Evolutionary conservation across 73 alveolate species (phyloP), one percentile per base, ranked within the genome.

Genomic region (Uronychia setigera): DNA sequence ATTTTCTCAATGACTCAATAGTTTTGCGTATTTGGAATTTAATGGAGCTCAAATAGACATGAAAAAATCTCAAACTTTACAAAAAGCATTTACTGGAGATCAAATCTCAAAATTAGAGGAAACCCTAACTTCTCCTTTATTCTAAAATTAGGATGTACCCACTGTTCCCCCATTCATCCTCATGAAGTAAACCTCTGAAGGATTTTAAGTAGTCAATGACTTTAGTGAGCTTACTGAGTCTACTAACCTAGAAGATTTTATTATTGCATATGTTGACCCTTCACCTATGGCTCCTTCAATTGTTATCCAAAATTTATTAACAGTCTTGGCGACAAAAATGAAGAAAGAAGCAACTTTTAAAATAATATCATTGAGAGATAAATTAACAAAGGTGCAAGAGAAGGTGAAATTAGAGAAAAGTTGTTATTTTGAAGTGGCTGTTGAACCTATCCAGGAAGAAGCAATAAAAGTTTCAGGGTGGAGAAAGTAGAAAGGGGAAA

Each of bases 251-350:
- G 0, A 32, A 1, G 26, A 76, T 11, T 32, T 35, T 27, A 67
- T 60, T 58, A 31, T 88, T 9, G 28, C 32, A n/a, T 83, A 33
- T 33, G 33, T 82, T 78, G 94, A 88, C 78, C 82, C 91, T 0
- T 83, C 94, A 28, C 94, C 94, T 34, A 57, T 46, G 78, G 67
- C 46, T 19, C 94, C 94, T 29, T 75, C 91, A 1, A 31, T 26
- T 1, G 81, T 88, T 5, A 26, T 86, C 29, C 35, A 86, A 33
- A 86, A 86, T 46, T 1, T 14, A 29, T 13, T 79, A 1, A 58
- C 31, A 76, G 32, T 46, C 75, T 32, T 30, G 25, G 26, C 46
- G 58, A 35, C 83, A 29, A 60, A 32, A 60, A 32, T 25, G 0
- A 31, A 57, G 25, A 25, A 57, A 0, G 31, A 29, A 14, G 14